A percentile compares a stretch with the other conserved stretches of the same genome.
Evolutionary conservation across 768 basidiomycete species (phyloP).

Genomic region (Macrolepiota fuliginosa): DNA sequence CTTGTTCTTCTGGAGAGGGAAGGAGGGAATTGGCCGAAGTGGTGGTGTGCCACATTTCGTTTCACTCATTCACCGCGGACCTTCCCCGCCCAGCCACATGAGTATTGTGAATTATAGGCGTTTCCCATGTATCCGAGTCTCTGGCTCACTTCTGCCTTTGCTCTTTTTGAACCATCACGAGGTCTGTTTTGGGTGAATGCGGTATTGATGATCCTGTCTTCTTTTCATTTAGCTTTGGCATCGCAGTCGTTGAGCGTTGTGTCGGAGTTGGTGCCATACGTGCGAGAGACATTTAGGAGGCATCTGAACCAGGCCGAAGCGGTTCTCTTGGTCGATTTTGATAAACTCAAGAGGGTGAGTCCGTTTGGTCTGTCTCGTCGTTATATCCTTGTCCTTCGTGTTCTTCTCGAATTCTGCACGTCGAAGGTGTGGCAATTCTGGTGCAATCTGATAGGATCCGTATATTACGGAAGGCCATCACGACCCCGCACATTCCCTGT

Average conservation of each 20-base stretch:
- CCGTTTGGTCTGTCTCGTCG: constrained; percentile 1
- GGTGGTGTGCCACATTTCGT: not conserved
- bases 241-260: constrained; percentile 95
- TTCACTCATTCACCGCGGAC: too few species aligned
- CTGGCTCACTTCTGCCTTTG: not conserved
- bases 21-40: not conserved
- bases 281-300: constrained; percentile 91
- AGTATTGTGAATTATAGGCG: too few species aligned
- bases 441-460: not conserved
- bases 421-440: not conserved
- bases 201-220: not conserved
- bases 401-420: constrained; percentile 4
- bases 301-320: constrained; percentile 94
- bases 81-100: not conserved
- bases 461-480: not conserved
- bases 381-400: not conserved
- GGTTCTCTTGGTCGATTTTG: constrained; percentile 96
- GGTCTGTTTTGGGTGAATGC: constrained; percentile 8
- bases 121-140: not conserved
- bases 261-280: constrained; percentile 91
- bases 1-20: not conserved
- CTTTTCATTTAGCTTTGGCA: constrained; percentile 65
- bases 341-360: constrained; percentile 92
- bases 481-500: not conserved
- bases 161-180: not conserved